A percentile compares a stretch with the other conserved stretches of the same genome.
Evolutionary conservation across 345 rosid genomes (phyloP).

Genomic region (Heritiera fomes): DNA sequence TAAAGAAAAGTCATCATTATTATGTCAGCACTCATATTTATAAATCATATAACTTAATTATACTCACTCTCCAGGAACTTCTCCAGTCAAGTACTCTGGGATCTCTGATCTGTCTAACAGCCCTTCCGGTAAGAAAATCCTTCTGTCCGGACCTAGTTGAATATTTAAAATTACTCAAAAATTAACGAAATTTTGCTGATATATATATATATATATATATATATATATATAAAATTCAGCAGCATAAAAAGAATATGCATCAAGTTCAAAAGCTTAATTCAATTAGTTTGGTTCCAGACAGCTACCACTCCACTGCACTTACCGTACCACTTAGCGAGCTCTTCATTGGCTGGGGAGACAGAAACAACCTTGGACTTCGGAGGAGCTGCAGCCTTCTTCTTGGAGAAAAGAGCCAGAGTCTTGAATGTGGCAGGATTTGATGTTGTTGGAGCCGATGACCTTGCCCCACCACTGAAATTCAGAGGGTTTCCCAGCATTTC

Average conservation of each 20-base stretch:
- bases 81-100: constrained; percentile 95
- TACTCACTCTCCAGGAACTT: constrained; percentile 93
- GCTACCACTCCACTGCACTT: constrained; percentile 27
- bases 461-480: constrained; percentile 50
- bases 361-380: constrained; percentile 55
- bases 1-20: background rate
- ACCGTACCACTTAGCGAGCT: constrained; percentile 99
- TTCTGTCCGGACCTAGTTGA: constrained; percentile 84
- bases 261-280: background rate
- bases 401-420: constrained; percentile 79
- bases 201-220: background rate
- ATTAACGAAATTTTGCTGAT: background rate
- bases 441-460: constrained; percentile 55
- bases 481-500: constrained; percentile 82
- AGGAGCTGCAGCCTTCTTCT: constrained; percentile 73
- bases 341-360: constrained; percentile 56
- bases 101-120: constrained; percentile 92
- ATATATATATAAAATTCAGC: background rate
- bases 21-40: background rate
- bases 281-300: background rate
- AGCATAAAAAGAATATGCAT: too few relatives aligned
- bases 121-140: constrained; percentile 94
- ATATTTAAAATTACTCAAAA: too few relatives aligned
- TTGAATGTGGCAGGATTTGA: constrained; percentile 64
- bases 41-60: background rate